Evolutionary conservation across 371 early-diverging fungal species (phyloP), one percentile per base, ranked within the genome.

Genomic region (Lichtheimia hyalospora): DNA sequence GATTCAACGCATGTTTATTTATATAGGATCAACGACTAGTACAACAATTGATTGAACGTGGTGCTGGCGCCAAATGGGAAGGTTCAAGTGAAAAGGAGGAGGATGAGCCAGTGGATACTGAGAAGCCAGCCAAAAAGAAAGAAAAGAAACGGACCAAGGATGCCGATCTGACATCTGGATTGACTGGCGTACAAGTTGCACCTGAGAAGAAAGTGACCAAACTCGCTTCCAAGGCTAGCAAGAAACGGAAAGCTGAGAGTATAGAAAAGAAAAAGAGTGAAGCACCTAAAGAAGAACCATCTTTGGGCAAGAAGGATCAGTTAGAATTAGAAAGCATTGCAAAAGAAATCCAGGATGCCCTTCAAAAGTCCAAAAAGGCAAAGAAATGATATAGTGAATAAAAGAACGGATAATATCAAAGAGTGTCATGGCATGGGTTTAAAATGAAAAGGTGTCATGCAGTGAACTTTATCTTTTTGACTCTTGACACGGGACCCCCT

Each of bases 1-100:
- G 46, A 46, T 46, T 44, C 15, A 5, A n/a, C 3, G 46, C 3
- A n/a, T 18, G 46, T 0, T 21, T 21, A 16, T 14, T 16, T 39
- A 44, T 7, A 28, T 60, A 74, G 71, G 83, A 83, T 58, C 71
- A 83, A 58, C 52, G 64, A 15, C 71, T 77, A 61, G 65, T 83
- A 43, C 71, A 79, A 51, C 60, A 56, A 34, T 65, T 83, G 18
- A 74, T 83, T 53, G 70, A 78, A 50, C 55, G 74, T 7, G 81
- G 83, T n/a, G 64, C 62, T 4, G 81, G 79, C 23, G 70, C 69
- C 14, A 68, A 74, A 27, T 81, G 77, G 77, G 42, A 52, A 28
- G 70, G 68, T 23, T 67, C 78, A 18, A 55, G 6, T 5, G 28
- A 55, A 7, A 18, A 34, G 40, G 15, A 7, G 3, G 39, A 16